phyloP scores from a whole-genome alignment of 148 eudicot species.

The Silene uniflora region DNA sequence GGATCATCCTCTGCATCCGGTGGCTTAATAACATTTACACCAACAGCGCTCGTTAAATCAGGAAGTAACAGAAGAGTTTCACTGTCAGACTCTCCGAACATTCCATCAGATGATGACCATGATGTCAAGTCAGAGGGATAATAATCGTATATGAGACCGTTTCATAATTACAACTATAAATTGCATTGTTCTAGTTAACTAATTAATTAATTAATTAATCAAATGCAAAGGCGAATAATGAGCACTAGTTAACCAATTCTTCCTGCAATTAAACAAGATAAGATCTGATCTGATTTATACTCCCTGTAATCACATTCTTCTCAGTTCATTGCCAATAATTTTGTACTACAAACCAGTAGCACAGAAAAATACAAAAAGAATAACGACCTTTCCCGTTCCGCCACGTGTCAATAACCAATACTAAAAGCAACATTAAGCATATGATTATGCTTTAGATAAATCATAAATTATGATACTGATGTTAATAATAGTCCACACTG shows the following conservation, averaged over 20 bases:
- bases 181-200: too few species aligned
- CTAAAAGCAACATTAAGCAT: background rate
- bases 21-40: background rate
- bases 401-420: slow-evolving; percentile 9
- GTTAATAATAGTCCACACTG: slow-evolving; percentile 5
- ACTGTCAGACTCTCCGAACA: slow-evolving; percentile 54
- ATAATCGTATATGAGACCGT: background rate
- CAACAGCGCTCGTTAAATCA: slow-evolving; percentile 50
- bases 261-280: background rate
- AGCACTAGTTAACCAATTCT: background rate
- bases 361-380: background rate
- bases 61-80: slow-evolving; percentile 51
- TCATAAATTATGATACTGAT: slow-evolving; percentile 16
- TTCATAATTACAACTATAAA: background rate
- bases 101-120: slow-evolving; percentile 48
- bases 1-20: slow-evolving; percentile 53
- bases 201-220: too few species aligned
- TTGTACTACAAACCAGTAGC: background rate
- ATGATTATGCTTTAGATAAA: slow-evolving; percentile 6
- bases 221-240: background rate
- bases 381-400: slow-evolving; percentile 8
- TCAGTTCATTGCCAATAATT: slow-evolving; percentile 7
- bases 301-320: slow-evolving; percentile 20
- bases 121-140: slow-evolving; percentile 45
- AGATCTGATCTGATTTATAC: slow-evolving; percentile 18